Evolutionary conservation across 805 yeast species (phyloP), one percentile per base, ranked within the genome.

Genomic region (Candida maris): DNA sequence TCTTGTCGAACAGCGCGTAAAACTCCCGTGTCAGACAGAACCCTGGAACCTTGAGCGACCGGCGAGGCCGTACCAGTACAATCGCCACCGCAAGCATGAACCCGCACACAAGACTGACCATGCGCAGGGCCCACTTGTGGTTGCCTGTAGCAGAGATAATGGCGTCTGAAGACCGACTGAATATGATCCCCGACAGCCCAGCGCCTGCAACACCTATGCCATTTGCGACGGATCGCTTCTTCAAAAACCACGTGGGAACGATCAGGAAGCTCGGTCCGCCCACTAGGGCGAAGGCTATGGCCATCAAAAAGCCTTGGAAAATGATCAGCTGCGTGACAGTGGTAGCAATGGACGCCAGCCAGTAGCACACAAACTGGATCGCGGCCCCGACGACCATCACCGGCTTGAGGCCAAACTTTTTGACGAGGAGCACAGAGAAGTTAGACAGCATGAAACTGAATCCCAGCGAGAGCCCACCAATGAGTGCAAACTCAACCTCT

Each of bases 391-490:
- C 19, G 1, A 52, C 27, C 62, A 77, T 67, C 2, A 78, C 66
- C 3, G 51, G 35, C 47, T 66, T 70, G 40, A 73, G 58, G 0
- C 86, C 82, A 42, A 75, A 61, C 9, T 76, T 44, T 41, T 70
- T 67, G 47, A 71, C 68, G 5, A 71, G 41, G 1, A 77, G 46
- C 38, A 72, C 62, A 0, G 73, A 70, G 13, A 79, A 42, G 4
- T 94, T 93, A 29, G 85, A 62, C 37, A 77, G 57, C 44, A 72
- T 58, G 52, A 82, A 81, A 15, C 85, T 83, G 36, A 79, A 57
- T 21, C 69, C 70, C 13, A 74, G 61, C 0, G 70, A 63, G 5
- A 77, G 32, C 1, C 83, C 81, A 15, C 81, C 81, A 41, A 78
- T 66, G 26, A 74, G 44, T 3, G 82, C 80, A 53, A 61, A 79